phyloP scores from a whole-genome alignment of 495 filamentous ascomycete species.

The Daldinia decipiens region DNA sequence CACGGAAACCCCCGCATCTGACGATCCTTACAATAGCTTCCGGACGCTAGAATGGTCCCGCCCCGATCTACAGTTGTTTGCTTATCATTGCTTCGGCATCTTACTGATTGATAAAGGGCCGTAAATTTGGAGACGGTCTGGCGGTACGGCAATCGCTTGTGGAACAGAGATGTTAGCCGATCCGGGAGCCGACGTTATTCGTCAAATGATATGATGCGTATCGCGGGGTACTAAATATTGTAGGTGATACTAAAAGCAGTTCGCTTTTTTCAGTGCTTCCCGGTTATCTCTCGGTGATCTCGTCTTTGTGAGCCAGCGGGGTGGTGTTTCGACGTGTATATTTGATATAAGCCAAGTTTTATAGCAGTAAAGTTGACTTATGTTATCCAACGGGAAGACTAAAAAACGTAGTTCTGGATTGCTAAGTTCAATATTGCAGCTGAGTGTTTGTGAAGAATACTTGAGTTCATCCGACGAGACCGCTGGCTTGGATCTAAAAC shows the following conservation, averaged over 20 bases:
- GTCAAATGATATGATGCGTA: slow-evolving; percentile 28
- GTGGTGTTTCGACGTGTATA: background rate
- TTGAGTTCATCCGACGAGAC: background rate
- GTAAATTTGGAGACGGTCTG: slow-evolving; percentile 1
- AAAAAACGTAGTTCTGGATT: background rate
- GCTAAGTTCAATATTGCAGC: background rate
- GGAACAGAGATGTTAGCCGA: slow-evolving; percentile 13
- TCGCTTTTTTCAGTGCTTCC: slow-evolving; percentile 22
- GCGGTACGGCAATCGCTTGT: slow-evolving; percentile 5
- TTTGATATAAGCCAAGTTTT: background rate
- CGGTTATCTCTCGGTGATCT: background rate
- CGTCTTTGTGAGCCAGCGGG: background rate
- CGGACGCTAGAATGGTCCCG: slow-evolving; percentile 9
- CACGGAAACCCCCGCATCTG: slow-evolving; percentile 29
- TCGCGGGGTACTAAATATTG: slow-evolving; percentile 30
- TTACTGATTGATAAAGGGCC: slow-evolving; percentile 3
- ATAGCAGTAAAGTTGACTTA: no score
- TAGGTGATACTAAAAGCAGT: slow-evolving; percentile 7
- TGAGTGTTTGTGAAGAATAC: background rate
- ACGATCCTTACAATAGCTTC: slow-evolving; percentile 23
- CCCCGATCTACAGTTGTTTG: slow-evolving; percentile 1
- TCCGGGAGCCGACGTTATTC: slow-evolving; percentile 6
- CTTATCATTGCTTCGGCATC: slow-evolving; percentile 14
- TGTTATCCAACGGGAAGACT: background rate
- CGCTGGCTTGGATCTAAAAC: background rate